A percentile compares a stretch with the other conserved stretches of the same genome.
Evolutionary conservation across 2,329 filamentous ascomycete genomes (phyloP).

Genomic region (Geosmithia morbida): DNA sequence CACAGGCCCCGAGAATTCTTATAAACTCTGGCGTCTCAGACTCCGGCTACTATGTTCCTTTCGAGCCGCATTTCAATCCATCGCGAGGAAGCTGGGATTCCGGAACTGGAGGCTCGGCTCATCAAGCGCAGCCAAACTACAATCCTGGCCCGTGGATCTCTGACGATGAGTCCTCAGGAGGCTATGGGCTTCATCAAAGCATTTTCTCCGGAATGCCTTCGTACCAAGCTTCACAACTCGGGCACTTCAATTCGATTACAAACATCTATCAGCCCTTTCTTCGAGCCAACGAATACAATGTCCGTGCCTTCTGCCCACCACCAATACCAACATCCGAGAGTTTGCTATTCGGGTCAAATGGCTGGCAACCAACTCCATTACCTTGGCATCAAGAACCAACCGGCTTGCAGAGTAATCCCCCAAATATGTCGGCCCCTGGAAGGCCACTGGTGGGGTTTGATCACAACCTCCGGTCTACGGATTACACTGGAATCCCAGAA

Average conservation of each 20-base stretch:
- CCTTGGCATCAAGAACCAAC: not conserved
- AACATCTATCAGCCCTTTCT: constrained; percentile 16
- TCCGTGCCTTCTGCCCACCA: constrained; percentile 21
- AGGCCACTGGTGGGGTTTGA: not conserved
- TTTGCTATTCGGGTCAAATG: constrained; percentile 11
- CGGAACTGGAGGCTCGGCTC: not conserved
- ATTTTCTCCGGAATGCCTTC: not conserved
- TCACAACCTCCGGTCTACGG: not conserved
- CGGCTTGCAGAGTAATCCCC: not conserved
- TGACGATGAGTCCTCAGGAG: constrained; percentile 2
- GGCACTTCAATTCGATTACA: constrained; percentile 5
- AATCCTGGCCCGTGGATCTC: constrained; percentile 2
- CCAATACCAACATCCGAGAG: constrained; percentile 15
- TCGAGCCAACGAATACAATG: constrained; percentile 20
- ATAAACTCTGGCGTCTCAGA: not conserved
- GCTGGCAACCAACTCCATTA: not conserved
- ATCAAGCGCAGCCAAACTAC: not conserved
- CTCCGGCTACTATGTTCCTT: not conserved
- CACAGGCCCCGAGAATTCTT: constrained; percentile 72
- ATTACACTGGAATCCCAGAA: not conserved
- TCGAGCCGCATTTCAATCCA: not conserved
- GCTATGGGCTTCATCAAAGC: constrained; percentile 2
- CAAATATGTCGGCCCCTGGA: not conserved
- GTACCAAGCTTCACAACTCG: constrained; percentile 3
- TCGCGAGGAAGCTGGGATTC: not conserved